phyloP scores from a whole-genome alignment of 225 moss, liverwort and hornwort species.

The Asterella californica region DNA sequence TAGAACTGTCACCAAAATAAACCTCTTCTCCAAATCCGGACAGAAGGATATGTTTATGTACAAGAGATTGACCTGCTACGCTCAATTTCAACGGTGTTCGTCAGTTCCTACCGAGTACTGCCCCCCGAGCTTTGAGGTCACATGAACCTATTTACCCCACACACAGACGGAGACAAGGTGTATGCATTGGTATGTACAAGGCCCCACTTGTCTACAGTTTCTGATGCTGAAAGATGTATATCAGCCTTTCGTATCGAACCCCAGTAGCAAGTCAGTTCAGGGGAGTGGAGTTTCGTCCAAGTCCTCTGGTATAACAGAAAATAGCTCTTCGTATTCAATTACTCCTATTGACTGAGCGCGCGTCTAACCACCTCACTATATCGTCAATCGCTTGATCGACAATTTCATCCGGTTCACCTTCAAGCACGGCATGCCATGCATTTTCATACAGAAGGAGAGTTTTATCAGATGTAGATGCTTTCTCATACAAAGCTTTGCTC shows the following conservation, averaged over 20 bases:
- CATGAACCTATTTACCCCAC: background rate
- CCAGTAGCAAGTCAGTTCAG: background rate
- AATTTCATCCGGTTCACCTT: constrained; percentile 75
- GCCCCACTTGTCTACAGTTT: background rate
- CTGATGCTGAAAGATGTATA: background rate
- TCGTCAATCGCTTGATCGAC: constrained; percentile 55
- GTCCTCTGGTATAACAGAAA: no score
- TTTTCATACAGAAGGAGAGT: constrained; percentile 55
- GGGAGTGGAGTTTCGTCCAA: background rate
- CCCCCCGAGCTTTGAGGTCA: background rate
- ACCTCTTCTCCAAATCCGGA: background rate
- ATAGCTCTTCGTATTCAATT: background rate
- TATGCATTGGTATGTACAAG: constrained; percentile 2
- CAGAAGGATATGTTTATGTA: background rate
- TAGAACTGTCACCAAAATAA: background rate
- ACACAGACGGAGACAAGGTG: no score
- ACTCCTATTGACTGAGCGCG: constrained; percentile 20
- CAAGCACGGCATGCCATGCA: constrained; percentile 75
- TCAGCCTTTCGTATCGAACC: background rate
- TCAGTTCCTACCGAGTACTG: background rate
- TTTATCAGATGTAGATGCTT: constrained; percentile 60
- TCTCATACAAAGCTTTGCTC: constrained; percentile 62
- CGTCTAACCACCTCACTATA: constrained; percentile 68
- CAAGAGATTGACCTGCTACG: background rate
- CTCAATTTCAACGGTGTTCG: background rate